These are phyloP conservation scores for Phytophthora nicotianae DNA, from an alignment of 352 stramenopile species.

Conservation along the genomic window DNA sequence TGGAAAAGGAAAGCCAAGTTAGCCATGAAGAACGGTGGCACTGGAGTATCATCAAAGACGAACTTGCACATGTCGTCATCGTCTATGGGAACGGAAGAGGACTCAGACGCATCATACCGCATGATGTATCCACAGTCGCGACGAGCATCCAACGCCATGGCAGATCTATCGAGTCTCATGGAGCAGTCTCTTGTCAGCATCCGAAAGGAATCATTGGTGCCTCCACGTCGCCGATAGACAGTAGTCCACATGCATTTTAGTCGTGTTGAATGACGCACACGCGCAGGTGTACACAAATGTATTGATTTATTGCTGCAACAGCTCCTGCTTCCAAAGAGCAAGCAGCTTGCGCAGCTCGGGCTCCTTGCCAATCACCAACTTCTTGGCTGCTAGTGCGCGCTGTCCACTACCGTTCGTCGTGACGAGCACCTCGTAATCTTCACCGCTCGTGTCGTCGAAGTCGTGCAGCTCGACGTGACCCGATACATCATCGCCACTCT, in stretches of 20 bases:
- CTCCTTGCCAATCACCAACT: slow-evolving; percentile 64
- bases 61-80: slow-evolving; percentile 55
- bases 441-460: slow-evolving; percentile 85
- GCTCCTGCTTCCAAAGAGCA: slow-evolving; percentile 73
- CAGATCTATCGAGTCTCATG: slow-evolving; percentile 80
- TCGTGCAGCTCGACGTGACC: slow-evolving; percentile 82
- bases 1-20: slow-evolving; percentile 82
- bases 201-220: slow-evolving; percentile 48
- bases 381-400: slow-evolving; percentile 59
- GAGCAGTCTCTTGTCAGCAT: slow-evolving; percentile 74
- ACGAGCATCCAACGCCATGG: slow-evolving; percentile 70
- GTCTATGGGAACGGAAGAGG: slow-evolving; percentile 62
- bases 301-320: slow-evolving; percentile 75
- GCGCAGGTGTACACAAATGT: slow-evolving; percentile 26
- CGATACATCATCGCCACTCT: slow-evolving; percentile 50
- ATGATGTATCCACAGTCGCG: slow-evolving; percentile 51
- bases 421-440: slow-evolving; percentile 80
- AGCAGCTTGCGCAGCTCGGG: slow-evolving; percentile 69
- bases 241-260: slow-evolving; percentile 1
- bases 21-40: slow-evolving; percentile 37
- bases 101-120: slow-evolving; percentile 62
- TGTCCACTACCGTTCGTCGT: slow-evolving; percentile 51
- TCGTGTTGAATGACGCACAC: slow-evolving; percentile 13
- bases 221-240: slow-evolving; percentile 17
- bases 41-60: slow-evolving; percentile 11